phyloP scores from a whole-genome alignment of 805 yeast species.

The Clavispora asparagi region DNA sequence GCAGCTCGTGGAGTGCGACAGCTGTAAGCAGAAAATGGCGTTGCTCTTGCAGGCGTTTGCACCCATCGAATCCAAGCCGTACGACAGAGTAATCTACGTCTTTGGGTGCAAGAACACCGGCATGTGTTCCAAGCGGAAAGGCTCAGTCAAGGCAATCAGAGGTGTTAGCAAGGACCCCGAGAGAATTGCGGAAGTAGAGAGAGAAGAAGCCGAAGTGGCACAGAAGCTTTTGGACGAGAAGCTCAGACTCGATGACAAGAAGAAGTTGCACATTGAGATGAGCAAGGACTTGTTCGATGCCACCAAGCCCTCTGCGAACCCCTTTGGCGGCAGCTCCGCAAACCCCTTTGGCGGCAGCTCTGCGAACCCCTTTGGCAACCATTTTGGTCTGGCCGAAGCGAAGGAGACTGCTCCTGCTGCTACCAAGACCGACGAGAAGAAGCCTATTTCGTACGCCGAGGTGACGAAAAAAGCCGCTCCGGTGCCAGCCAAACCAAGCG shows the following conservation, averaged over 20 bases:
- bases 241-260: conserved; percentile 38
- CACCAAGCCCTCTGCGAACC: conserved; percentile 19
- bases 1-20: conserved; percentile 54
- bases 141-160: conserved; percentile 71
- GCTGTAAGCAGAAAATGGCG: conserved; percentile 59
- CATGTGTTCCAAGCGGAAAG: conserved; percentile 62
- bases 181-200: conserved; percentile 35
- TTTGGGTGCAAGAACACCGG: conserved; percentile 60
- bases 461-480: neutral
- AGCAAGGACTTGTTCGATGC: conserved; percentile 35
- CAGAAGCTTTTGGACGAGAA: conserved; percentile 35
- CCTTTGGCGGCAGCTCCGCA: conserved; percentile 22
- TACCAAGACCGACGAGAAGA: neutral
- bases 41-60: conserved; percentile 76
- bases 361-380: conserved; percentile 7
- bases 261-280: conserved; percentile 33
- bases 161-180: conserved; percentile 63
- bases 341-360: conserved; percentile 18
- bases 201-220: conserved; percentile 25
- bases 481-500: neutral
- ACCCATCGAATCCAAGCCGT: conserved; percentile 63
- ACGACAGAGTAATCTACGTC: conserved; percentile 78
- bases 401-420: conserved; percentile 1
- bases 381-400: conserved; percentile 9
- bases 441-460: neutral